Percentiles rank a stretch among this genome's conserved stretches.
Conservation (phyloP, 345 rosid genomes). For the Sisymbrium irio region DNA sequence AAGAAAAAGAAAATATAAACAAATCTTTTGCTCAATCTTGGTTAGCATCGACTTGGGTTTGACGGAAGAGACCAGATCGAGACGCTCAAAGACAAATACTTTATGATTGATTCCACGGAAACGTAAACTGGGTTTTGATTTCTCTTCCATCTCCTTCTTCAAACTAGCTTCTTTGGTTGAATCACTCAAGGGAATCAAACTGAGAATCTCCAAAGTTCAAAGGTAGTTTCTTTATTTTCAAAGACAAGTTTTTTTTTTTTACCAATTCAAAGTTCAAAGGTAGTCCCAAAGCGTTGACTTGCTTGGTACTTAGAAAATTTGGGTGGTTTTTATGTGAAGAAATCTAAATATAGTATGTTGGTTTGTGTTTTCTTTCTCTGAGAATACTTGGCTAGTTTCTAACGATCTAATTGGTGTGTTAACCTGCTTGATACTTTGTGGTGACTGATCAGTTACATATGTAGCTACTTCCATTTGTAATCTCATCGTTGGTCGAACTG, state of each 20-base stretch:
- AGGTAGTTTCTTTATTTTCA: not conserved
- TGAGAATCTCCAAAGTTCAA: not conserved
- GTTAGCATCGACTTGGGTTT: slow-evolving; percentile 4
- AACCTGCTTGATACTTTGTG: not conserved
- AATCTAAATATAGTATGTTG: not conserved
- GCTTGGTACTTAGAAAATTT: not conserved
- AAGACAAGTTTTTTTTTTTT: not conserved
- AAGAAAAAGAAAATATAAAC: too few relatives aligned
- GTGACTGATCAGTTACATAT: not conserved
- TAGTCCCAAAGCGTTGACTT: slow-evolving; percentile 4
- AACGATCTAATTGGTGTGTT: not conserved
- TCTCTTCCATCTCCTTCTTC: not conserved
- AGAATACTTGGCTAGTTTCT: not conserved
- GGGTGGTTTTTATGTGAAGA: not conserved
- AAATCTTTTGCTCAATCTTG: too few relatives aligned
- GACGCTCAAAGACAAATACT: slow-evolving; percentile 8
- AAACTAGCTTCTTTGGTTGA: not conserved
- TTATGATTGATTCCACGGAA: not conserved
- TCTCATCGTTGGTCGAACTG: not conserved
- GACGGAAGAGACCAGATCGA: slow-evolving; percentile 18
- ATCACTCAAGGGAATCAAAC: not conserved
- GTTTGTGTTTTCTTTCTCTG: not conserved
- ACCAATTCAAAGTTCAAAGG: too few relatives aligned
- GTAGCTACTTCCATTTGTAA: not conserved
- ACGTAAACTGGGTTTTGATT: not conserved